Conservation (phyloP, 306 rosid genomes). For the Sphenostylis stenocarpa region DNA sequence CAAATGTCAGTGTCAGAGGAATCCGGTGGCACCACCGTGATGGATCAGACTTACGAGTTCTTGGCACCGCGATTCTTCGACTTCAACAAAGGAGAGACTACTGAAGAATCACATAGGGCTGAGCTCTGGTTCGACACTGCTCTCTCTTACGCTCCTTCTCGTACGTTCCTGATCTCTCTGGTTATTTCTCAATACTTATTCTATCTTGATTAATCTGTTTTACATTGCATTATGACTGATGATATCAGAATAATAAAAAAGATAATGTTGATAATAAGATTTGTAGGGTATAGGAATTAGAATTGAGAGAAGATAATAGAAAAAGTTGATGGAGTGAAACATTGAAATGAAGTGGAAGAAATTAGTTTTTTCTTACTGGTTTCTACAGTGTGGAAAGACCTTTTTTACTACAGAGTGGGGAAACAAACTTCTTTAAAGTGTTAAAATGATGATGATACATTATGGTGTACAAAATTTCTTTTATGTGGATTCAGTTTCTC, state of each 20-base stretch:
- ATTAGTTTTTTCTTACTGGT: background rate
- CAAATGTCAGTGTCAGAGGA: slow-evolving; percentile 54
- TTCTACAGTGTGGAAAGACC: background rate
- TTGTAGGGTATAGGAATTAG: slow-evolving; percentile 5
- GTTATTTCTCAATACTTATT: background rate
- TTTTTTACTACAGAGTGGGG: background rate
- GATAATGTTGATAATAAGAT: background rate
- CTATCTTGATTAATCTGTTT: background rate
- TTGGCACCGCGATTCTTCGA: slow-evolving; percentile 89
- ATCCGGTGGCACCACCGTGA: slow-evolving; percentile 36
- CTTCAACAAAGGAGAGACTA: slow-evolving; percentile 58
- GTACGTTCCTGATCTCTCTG: slow-evolving; percentile 44
- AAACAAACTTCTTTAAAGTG: background rate
- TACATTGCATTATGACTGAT: no score
- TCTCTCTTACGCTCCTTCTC: slow-evolving; percentile 83
- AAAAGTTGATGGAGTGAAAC: background rate
- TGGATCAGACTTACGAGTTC: slow-evolving; percentile 82
- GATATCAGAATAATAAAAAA: no score
- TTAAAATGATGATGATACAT: background rate
- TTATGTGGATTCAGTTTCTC: no score
- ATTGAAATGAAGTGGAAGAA: background rate
- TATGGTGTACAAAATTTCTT: no score
- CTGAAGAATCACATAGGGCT: slow-evolving; percentile 52
- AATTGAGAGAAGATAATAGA: no score
- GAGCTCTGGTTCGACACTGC: slow-evolving; percentile 94